Evolutionary conservation across 768 basidiomycete genomes (phyloP).

Genomic region (Austroboletus festivus): DNA sequence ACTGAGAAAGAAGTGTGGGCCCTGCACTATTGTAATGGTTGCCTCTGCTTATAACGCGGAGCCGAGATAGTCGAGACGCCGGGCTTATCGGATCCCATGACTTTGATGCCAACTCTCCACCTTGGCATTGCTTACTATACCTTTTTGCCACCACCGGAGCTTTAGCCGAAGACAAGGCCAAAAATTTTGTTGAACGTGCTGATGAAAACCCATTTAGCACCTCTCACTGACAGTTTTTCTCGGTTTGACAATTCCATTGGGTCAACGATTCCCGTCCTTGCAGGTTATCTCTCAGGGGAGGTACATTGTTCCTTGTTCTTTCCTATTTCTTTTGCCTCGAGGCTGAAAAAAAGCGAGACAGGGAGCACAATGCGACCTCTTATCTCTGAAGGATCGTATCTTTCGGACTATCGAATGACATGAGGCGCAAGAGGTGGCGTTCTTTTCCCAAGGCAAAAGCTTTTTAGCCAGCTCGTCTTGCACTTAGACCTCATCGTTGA

Average conservation of each 20-base stretch:
- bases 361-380: slow-evolving; percentile 1
- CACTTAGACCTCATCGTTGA: neutral
- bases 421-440: slow-evolving; percentile 12
- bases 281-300: too few species aligned
- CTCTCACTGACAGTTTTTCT: too few species aligned
- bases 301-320: neutral
- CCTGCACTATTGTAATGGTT: neutral
- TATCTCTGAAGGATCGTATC: slow-evolving; percentile 15
- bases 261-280: too few species aligned
- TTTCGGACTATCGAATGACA: slow-evolving; percentile 16
- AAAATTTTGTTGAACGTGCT: slow-evolving; percentile 30
- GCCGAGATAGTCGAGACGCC: slow-evolving; percentile 6
- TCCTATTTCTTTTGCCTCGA: slow-evolving; percentile 39
- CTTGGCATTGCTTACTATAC: too few species aligned
- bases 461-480: slow-evolving; percentile 11
- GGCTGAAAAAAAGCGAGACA: slow-evolving; percentile 39
- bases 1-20: slow-evolving; percentile 6
- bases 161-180: neutral
- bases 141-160: slow-evolving; percentile 1
- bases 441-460: slow-evolving; percentile 28
- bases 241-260: too few species aligned
- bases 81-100: slow-evolving; percentile 4
- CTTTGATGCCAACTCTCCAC: too few species aligned
- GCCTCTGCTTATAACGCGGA: slow-evolving; percentile 16
- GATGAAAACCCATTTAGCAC: slow-evolving; percentile 17